A percentile compares a stretch with the other conserved stretches of the same genome.
These are phyloP conservation scores for Apiospora phragmitis DNA, from an alignment of 2,329 filamentous ascomycete genomes.

Conservation along the genomic window DNA sequence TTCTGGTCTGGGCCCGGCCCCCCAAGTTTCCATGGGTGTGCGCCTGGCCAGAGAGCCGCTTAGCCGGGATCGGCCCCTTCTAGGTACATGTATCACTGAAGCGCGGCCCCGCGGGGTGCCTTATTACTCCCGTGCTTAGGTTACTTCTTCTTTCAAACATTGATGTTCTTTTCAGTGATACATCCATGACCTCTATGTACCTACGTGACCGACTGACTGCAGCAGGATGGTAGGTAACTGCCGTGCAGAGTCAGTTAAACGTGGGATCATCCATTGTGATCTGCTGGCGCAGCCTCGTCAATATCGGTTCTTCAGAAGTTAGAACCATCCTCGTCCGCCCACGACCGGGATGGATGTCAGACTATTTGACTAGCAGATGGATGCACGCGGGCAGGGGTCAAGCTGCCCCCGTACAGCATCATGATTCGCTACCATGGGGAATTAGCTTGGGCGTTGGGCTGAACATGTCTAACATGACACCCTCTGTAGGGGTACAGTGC, in stretches of 20 bases:
- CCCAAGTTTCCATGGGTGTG: not conserved
- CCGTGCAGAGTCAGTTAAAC: not conserved
- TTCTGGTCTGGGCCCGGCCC: not conserved
- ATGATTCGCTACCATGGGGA: conserved; percentile 27
- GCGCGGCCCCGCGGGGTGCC: not conserved
- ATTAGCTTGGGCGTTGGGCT: conserved; percentile 27
- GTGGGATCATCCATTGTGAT: not conserved
- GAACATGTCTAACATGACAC: conserved; percentile 16
- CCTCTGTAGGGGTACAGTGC: not conserved
- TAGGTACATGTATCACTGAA: not conserved
- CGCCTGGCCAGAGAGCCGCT: conserved; percentile 7
- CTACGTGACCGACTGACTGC: not conserved
- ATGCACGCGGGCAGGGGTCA: conserved; percentile 8
- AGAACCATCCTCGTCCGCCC: conserved; percentile 10
- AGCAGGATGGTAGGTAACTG: not conserved
- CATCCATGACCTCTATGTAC: not conserved
- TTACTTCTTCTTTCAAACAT: not conserved
- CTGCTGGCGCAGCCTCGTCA: not conserved
- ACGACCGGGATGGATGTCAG: conserved; percentile 19
- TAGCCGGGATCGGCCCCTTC: conserved; percentile 5
- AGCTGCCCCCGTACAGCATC: conserved; percentile 14
- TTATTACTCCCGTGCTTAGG: no score
- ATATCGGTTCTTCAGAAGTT: conserved; percentile 17
- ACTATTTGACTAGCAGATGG: conserved; percentile 23
- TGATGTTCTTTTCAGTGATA: not conserved